Percentiles rank a stretch among this genome's conserved stretches.
Evolutionary conservation across 1,284 basidiomycete species (phyloP).

Genomic region (Leccinum fallax): DNA sequence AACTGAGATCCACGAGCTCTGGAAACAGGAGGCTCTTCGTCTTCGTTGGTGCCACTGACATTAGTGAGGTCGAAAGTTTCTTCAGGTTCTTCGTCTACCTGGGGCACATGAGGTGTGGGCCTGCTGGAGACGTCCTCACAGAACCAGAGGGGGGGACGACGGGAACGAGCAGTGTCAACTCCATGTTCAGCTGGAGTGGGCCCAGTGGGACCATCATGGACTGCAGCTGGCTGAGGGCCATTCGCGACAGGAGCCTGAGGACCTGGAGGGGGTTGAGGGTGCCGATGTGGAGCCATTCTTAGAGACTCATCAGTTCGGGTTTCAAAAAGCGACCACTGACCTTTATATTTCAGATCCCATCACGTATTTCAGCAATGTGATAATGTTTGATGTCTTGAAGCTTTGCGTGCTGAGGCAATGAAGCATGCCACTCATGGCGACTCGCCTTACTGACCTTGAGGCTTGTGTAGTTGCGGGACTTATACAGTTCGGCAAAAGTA

Average conservation of each 20-base stretch:
- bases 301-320: too few relatives aligned
- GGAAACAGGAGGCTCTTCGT: neutral
- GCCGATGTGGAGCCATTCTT: too few relatives aligned
- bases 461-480: too few relatives aligned
- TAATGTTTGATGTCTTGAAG: too few relatives aligned
- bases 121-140: neutral
- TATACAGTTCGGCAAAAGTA: too few relatives aligned
- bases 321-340: too few relatives aligned
- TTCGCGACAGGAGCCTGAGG: neutral
- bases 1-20: neutral
- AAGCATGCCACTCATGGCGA: too few relatives aligned
- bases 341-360: too few relatives aligned
- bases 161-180: neutral
- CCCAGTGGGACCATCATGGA: neutral
- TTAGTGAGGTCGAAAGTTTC: neutral
- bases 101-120: neutral
- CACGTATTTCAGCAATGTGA: too few relatives aligned
- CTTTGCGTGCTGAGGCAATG: too few relatives aligned
- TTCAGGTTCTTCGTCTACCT: neutral
- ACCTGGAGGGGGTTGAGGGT: neutral
- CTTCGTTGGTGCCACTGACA: neutral
- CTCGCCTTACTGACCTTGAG: too few relatives aligned
- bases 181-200: too few relatives aligned
- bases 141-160: neutral
- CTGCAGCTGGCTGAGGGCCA: neutral